phyloP scores from a whole-genome alignment of 1,139 yeast species.

The Blastobotrys apis region DNA sequence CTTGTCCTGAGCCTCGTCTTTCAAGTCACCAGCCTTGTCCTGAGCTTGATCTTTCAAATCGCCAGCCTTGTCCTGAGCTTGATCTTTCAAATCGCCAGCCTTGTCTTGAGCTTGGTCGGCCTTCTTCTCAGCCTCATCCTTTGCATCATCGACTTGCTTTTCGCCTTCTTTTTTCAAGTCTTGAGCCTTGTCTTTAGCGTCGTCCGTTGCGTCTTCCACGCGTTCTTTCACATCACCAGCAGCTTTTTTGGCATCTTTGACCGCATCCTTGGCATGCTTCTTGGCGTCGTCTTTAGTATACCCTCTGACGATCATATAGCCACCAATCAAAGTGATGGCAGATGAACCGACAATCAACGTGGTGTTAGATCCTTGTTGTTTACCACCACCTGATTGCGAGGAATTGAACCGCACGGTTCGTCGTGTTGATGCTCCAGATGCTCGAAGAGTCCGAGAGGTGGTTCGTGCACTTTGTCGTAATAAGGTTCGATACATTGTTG shows the following conservation, averaged over 20 bases:
- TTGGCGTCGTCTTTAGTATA: slow-evolving; percentile 9
- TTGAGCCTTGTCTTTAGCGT: slow-evolving; percentile 5
- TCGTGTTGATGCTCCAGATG: slow-evolving; percentile 4
- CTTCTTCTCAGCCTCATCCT: slow-evolving; percentile 2
- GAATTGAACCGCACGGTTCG: slow-evolving; percentile 7
- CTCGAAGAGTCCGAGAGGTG: too few relatives aligned
- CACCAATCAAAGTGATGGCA: slow-evolving; percentile 9
- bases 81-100: neutral
- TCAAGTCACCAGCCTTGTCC: neutral
- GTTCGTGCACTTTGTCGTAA: slow-evolving; percentile 4
- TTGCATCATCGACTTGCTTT: neutral
- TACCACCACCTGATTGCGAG: neutral
- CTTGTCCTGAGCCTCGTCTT: slow-evolving; percentile 1
- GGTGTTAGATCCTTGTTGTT: neutral
- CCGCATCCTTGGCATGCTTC: neutral
- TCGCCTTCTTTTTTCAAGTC: slow-evolving; percentile 1
- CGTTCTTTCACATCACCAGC: neutral
- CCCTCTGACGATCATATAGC: slow-evolving; percentile 7
- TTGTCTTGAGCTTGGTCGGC: neutral
- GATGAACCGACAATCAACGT: slow-evolving; percentile 8
- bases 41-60: neutral
- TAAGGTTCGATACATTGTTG: slow-evolving; percentile 9
- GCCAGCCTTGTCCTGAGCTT: neutral
- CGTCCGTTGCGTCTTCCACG: slow-evolving; percentile 7
- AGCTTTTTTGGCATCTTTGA: slow-evolving; percentile 4